Conservation (phyloP, 2,329 filamentous ascomycete genomes). For the Aureobasidium sp. region DNA sequence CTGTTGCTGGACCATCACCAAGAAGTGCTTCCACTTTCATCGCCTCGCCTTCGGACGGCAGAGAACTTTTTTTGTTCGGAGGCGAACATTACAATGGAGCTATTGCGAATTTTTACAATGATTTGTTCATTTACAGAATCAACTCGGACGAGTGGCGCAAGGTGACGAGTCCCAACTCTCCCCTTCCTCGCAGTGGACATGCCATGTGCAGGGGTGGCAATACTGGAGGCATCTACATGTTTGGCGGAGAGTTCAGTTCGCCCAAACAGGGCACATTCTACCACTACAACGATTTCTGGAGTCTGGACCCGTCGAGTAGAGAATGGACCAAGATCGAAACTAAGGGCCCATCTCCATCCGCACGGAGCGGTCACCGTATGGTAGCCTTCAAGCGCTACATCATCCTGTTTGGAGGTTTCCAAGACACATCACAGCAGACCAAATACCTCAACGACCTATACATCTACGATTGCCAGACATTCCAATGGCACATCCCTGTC, state of each 20-base stretch:
- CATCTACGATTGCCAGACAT: conserved; percentile 88
- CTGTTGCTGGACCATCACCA: conserved; percentile 64
- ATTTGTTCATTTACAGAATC: conserved; percentile 63
- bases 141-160: conserved; percentile 84
- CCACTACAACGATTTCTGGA: conserved; percentile 98
- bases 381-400: conserved; percentile 97
- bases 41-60: conserved; percentile 76
- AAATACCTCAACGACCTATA: conserved; percentile 91
- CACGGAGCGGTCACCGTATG: conserved; percentile 80
- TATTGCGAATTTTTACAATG: conserved; percentile 65
- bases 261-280: conserved; percentile 98
- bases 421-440: conserved; percentile 91
- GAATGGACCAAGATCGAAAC: conserved; percentile 89
- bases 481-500: conserved; percentile 71
- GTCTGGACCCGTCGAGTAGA: conserved; percentile 70
- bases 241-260: conserved; percentile 92
- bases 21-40: conserved; percentile 75
- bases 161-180: conserved; percentile 84
- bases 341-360: conserved; percentile 71
- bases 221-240: conserved; percentile 77
- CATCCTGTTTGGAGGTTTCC: conserved; percentile 90
- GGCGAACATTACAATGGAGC: conserved; percentile 95
- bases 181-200: conserved; percentile 84
- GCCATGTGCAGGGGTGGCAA: conserved; percentile 91
- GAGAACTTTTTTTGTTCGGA: conserved; percentile 85